Base-by-base conservation (phyloP, 208 protist genomes). In the Leishmania arabica region DNA sequence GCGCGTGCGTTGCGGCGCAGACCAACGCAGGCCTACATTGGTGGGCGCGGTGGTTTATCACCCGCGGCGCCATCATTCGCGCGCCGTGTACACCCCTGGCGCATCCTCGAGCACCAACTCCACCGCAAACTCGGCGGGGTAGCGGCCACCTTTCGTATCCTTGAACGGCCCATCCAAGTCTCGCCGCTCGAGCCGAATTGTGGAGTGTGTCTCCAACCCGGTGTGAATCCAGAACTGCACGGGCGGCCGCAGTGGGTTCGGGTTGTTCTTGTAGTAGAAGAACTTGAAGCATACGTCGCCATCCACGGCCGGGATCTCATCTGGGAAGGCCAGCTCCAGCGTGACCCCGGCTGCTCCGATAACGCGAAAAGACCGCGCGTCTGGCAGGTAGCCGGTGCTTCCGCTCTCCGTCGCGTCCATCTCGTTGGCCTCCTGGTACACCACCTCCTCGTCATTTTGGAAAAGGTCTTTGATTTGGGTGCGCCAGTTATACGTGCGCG, bases 191-290 rank as follows among this genome's bases (percentile, higher is more conserved):
- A 93, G 72, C 27, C 78, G 76, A 15, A 93, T 80, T 0, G 37
- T 75, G 54, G 83, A 88, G 31, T 70, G 71, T 40, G 56, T 65
- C 49, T 94, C 89, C 21, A 97, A 87, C 19, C 85, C 60, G 27
- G 94, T 94, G 83, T 97, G 90, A 37, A 96, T 83, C 92, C 92
- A 96, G 34, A 96, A 86, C 80, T 95, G 93, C 54, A 96, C 86
- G 0, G 91, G 89, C 7, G 89, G 81, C 73, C 92, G 83, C 19
- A 96, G 83, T 37, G 93, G 76, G 73, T 92, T 94, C 40, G 90
- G 89, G 58, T 93, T 79, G 82, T 95, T 95, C 34, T 89, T 86
- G 51, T 83, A 86, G 69, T 88, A 93, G 84, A 90, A 94, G 78
- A 94, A 93, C 68, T 93, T 93, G 69, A 95, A 84, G 49, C 88